These are phyloP conservation scores for Scheffersomyces titani DNA, from an alignment of 1,139 yeast genomes.

Conservation along the genomic window DNA sequence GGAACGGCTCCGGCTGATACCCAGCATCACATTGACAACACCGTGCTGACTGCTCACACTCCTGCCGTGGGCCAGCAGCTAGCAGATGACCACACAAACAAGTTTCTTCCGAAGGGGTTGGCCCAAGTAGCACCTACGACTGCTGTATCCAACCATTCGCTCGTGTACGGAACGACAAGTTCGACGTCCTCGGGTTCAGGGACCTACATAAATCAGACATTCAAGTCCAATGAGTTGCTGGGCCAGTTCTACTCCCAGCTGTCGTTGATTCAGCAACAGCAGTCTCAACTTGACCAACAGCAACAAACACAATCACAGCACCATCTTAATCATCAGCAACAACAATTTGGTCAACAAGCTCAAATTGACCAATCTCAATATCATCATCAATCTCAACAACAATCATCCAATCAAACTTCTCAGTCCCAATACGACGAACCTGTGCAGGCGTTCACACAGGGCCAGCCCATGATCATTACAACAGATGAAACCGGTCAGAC, in stretches of 20 bases:
- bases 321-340: conserved; percentile 11
- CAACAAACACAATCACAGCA: conserved; percentile 11
- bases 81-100: conserved; percentile 15
- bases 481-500: conserved; percentile 49
- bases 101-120: conserved; percentile 40
- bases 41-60: conserved; percentile 1
- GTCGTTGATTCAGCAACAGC: conserved; percentile 19
- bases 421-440: conserved; percentile 9
- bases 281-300: conserved; percentile 9
- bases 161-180: conserved; percentile 71
- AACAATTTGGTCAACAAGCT: conserved; percentile 6
- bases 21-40: conserved; percentile 6
- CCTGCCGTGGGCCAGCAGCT: conserved; percentile 5
- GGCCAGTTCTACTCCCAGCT: conserved; percentile 7
- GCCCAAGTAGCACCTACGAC: conserved; percentile 57
- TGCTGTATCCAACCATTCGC: conserved; percentile 60
- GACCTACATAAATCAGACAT: conserved; percentile 27
- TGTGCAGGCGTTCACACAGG: conserved; percentile 15
- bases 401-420: conserved; percentile 5
- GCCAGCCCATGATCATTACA: conserved; percentile 42
- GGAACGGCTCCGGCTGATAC: conserved; percentile 2
- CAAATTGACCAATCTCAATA: conserved; percentile 10
- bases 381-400: conserved; percentile 15
- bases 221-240: conserved; percentile 15
- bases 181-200: conserved; percentile 23